Conservation (phyloP, 2,329 filamentous ascomycete species). For the Colletotrichum scovillei region DNA sequence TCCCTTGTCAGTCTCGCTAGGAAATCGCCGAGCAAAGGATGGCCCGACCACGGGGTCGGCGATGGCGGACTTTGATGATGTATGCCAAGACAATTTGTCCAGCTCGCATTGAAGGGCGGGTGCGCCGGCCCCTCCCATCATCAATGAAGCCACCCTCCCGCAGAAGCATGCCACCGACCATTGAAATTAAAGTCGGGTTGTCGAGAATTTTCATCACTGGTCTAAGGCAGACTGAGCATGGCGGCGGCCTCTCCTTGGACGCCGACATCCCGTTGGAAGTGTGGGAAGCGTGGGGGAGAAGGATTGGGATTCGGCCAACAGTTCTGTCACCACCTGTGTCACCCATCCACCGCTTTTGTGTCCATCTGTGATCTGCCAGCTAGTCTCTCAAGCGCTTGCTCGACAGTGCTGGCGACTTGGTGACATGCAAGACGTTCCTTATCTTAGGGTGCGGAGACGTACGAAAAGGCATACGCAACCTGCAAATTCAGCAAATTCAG, state of each 20-base stretch:
- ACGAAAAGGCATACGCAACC: background rate
- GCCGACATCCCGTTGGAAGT: slow-evolving; percentile 17
- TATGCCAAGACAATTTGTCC: slow-evolving; percentile 22
- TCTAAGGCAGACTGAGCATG: slow-evolving; percentile 5
- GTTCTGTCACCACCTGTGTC: background rate
- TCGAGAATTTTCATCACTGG: background rate
- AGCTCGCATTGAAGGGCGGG: slow-evolving; percentile 10
- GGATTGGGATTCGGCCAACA: background rate
- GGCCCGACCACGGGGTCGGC: background rate
- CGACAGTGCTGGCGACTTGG: background rate
- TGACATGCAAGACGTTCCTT: background rate
- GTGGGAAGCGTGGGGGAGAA: background rate
- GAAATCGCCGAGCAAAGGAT: slow-evolving; percentile 2
- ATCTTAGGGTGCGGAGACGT: background rate
- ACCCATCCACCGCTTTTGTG: background rate
- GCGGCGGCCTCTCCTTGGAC: slow-evolving; percentile 8
- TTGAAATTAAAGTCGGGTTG: slow-evolving; percentile 1
- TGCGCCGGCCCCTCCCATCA: slow-evolving; percentile 15
- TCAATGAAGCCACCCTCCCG: slow-evolving; percentile 5
- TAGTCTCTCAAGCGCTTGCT: background rate
- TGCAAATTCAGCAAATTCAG: background rate
- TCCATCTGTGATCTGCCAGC: background rate
- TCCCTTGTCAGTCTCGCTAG: background rate
- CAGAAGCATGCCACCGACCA: background rate
- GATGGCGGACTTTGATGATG: slow-evolving; percentile 19